Base-by-base conservation (phyloP, 73 alveolate species). In the Effrenium voratum region DNA sequence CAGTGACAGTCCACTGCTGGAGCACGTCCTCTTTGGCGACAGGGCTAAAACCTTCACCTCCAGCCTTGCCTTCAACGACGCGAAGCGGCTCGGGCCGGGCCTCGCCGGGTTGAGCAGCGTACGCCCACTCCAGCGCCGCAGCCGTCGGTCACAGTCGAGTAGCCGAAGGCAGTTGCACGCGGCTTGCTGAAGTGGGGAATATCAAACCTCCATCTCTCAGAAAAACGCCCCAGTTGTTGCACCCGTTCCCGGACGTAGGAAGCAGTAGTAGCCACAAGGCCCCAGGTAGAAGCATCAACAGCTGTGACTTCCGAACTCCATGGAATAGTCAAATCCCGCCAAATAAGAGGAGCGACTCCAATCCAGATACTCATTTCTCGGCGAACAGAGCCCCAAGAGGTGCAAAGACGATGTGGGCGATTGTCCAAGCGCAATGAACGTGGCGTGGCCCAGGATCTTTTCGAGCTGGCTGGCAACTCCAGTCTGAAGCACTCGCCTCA, bases 251-350 rank as follows among this genome's bases (percentile, higher is more conserved):
- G 5, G 28, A 12, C n/a, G 28, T 36, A 30, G 0, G 6, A 13
- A 15, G 81, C 57, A 1, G 34, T 32, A 0, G 81, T 55, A 5
- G 63, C 72, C 5, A 85, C 96, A 12, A 43, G 15, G 0, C 96
- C 96, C 96, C 96, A 88, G 15, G 34, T 47, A 0, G 86, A 66
- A 2, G 96, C 68, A n/a, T 88, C 96, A 26, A 41, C 44, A 0
- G 85, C 55, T 1, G 24, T 2, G 6, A 66, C 96, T 0, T 47
- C 52, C 0, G 1, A 0, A n/a, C 34, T 1, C 96, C 96, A 88
- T 0, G 86, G 86, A 2, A 40, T 2, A 5, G 47, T 16, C 8
- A 88, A 6, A 8, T 63, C 60, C 10, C 60, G 0, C 52, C 96
- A 47, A 0, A 88, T 5, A 13, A 88, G 32, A 1, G 96, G 96